Conservation (phyloP, 2,329 filamentous ascomycete genomes). For the Ophiobolus disseminans region DNA sequence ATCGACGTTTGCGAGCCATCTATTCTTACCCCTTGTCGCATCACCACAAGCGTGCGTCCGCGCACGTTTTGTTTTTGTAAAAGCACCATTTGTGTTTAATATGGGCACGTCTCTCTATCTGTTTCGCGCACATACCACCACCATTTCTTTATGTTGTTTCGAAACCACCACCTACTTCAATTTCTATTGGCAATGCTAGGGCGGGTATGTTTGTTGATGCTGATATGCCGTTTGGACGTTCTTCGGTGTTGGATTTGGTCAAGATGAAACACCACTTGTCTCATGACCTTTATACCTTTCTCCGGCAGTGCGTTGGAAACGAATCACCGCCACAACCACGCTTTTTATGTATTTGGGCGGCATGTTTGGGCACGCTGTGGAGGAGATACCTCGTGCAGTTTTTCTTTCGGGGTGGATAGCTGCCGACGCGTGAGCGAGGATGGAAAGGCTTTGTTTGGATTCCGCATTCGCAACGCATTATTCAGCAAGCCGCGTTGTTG, state of each 20-base stretch:
- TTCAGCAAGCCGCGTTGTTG: too few relatives aligned
- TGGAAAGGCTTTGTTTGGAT: not conserved
- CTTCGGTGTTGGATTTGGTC: conserved; percentile 1
- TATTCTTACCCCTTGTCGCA: conserved; percentile 23
- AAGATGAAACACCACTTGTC: conserved; percentile 22
- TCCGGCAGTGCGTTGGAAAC: not conserved
- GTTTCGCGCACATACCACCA: conserved; percentile 12
- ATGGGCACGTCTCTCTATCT: conserved; percentile 27
- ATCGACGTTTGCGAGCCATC: conserved; percentile 13
- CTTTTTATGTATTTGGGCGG: conserved; percentile 2
- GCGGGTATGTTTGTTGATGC: conserved; percentile 7
- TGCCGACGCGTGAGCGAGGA: not conserved
- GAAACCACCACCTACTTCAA: conserved; percentile 3
- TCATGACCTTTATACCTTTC: conserved; percentile 16
- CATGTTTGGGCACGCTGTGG: conserved; percentile 1
- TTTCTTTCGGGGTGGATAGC: not conserved
- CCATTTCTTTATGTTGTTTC: conserved; percentile 4
- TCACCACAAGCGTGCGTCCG: conserved; percentile 3
- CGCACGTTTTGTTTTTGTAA: conserved; percentile 17
- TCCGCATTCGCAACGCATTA: too few relatives aligned
- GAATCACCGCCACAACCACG: not conserved
- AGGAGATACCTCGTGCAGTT: conserved; percentile 10
- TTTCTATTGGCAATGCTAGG: conserved; percentile 1
- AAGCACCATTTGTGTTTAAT: conserved; percentile 35
- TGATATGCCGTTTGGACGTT: conserved; percentile 14